Base-by-base conservation (phyloP, 805 yeast genomes). In the Monosporozyma solicola region DNA sequence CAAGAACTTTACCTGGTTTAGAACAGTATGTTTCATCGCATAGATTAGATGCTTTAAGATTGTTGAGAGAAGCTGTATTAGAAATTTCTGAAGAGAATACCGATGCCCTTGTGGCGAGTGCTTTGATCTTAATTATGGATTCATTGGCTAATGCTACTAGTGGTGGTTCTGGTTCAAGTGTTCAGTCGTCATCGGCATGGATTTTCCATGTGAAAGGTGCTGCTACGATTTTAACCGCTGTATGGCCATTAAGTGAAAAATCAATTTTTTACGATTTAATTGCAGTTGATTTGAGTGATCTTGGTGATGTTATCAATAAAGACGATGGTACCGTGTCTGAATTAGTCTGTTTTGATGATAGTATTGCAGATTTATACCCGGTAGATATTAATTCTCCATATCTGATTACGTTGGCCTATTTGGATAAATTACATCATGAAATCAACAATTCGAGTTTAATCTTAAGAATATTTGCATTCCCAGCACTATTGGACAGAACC, bases 161-260 rank as follows among this genome's bases (percentile, higher is more conserved):
- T 24, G 57, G 60, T n/a, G 46, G 32, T 10, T 10, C 50, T 22
- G 45, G 45, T 24, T 16, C 35, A 3, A 64, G 66, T 53, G 66
- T 73, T 10, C 83, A 90, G 53, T 95, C 97, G 1, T 91, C 97
- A 2, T 83, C 94, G 3, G 96, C 97, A 0, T 92, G 98, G 98
- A 83, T 92, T 53, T 94, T 88, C 74, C 97, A 92, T 63, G 97
- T 92, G 11, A 87, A 94, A 61, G 98, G 97, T 33, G 96, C 97
- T 0, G 97, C 97, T 5, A 91, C 97, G 0, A 92, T 92, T 51
- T 74, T 92, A 50, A 87, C 96, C 1, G 96, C 97, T 0, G 96
- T 91, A n/a, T 89, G 97, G 90, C 97, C 96, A 3, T 72, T 90
- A 49, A 83, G 84, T 47, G 83, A 81, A 47, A 74, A 77, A 13